Evolutionary conservation across 2,329 filamentous ascomycete species (phyloP).

Genomic region (Talaromyces sp.): DNA sequence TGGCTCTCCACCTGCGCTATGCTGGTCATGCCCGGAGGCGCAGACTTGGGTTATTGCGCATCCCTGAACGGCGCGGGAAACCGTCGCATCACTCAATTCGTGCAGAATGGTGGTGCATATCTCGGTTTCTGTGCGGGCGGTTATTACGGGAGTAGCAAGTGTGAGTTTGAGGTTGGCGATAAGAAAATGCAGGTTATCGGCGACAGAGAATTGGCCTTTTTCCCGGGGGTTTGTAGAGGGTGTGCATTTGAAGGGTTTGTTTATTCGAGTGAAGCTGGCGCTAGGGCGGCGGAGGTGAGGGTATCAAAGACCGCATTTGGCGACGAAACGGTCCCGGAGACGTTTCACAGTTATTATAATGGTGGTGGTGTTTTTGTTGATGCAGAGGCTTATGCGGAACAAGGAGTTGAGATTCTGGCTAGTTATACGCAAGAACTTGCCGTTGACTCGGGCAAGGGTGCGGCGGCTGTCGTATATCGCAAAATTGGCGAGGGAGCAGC

Average conservation of each 20-base stretch:
- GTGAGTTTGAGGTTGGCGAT: constrained; percentile 90
- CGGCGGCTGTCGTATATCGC: constrained; percentile 78
- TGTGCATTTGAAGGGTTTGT: constrained; percentile 85
- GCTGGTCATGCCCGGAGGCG: constrained; percentile 87
- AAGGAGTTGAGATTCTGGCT: constrained; percentile 75
- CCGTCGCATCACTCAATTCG: constrained; percentile 75
- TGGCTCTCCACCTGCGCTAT: constrained; percentile 85
- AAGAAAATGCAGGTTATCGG: constrained; percentile 79
- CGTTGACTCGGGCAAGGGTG: constrained; percentile 68
- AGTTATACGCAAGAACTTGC: constrained; percentile 70
- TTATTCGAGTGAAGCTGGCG: constrained; percentile 83
- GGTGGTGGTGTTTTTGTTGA: constrained; percentile 92
- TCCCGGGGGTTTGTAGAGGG: constrained; percentile 78
- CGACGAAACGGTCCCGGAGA: constrained; percentile 52
- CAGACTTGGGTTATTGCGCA: constrained; percentile 87
- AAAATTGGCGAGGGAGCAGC: constrained; percentile 75
- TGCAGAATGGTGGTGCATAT: constrained; percentile 79
- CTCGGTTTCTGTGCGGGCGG: constrained; percentile 91
- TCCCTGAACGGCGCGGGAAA: constrained; percentile 86
- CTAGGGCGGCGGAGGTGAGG: constrained; percentile 65
- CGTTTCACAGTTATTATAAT: constrained; percentile 82
- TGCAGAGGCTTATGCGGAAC: constrained; percentile 57
- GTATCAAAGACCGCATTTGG: constrained; percentile 60
- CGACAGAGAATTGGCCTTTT: constrained; percentile 79
- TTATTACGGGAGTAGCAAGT: constrained; percentile 77